phyloP scores from a whole-genome alignment of 495 filamentous ascomycete species.

The Diplogelasinospora grovesii region DNA sequence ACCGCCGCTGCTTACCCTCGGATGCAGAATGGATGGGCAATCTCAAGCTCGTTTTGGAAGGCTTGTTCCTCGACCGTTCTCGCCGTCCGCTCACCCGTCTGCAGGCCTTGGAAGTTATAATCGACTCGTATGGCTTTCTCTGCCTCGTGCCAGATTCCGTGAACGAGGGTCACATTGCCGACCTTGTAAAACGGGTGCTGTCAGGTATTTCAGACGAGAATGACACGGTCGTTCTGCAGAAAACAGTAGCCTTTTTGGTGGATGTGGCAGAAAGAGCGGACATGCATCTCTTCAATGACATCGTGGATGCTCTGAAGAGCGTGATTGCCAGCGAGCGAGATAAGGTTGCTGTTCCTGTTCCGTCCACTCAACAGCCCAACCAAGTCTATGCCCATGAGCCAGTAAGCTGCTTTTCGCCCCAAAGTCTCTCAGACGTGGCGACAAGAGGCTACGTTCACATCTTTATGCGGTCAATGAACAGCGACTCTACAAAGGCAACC shows the following conservation, averaged over 20 bases:
- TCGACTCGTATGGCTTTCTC: slow-evolving; percentile 58
- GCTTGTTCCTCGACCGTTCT: slow-evolving; percentile 57
- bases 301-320: slow-evolving; percentile 41
- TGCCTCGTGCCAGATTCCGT: slow-evolving; percentile 46
- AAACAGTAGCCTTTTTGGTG: slow-evolving; percentile 43
- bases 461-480: slow-evolving; percentile 55
- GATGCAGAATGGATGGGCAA: slow-evolving; percentile 60
- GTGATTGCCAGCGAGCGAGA: slow-evolving; percentile 36
- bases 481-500: slow-evolving; percentile 43
- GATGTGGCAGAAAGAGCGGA: slow-evolving; percentile 43
- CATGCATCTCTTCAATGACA: slow-evolving; percentile 42
- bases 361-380: slow-evolving; percentile 19
- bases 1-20: slow-evolving; percentile 64
- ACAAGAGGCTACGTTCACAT: slow-evolving; percentile 50
- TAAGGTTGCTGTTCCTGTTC: slow-evolving; percentile 26
- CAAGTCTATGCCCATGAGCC: too few species aligned
- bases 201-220: slow-evolving; percentile 47
- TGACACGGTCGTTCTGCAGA: slow-evolving; percentile 46
- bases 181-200: slow-evolving; percentile 40
- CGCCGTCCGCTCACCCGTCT: slow-evolving; percentile 63
- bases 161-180: slow-evolving; percentile 36
- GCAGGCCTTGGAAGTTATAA: slow-evolving; percentile 58
- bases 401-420: too few species aligned
- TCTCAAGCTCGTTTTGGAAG: slow-evolving; percentile 52
- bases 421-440: slow-evolving; percentile 49